Evolutionary conservation across 352 stramenopile genomes (phyloP).

Genomic region (Phytophthora quininea): DNA sequence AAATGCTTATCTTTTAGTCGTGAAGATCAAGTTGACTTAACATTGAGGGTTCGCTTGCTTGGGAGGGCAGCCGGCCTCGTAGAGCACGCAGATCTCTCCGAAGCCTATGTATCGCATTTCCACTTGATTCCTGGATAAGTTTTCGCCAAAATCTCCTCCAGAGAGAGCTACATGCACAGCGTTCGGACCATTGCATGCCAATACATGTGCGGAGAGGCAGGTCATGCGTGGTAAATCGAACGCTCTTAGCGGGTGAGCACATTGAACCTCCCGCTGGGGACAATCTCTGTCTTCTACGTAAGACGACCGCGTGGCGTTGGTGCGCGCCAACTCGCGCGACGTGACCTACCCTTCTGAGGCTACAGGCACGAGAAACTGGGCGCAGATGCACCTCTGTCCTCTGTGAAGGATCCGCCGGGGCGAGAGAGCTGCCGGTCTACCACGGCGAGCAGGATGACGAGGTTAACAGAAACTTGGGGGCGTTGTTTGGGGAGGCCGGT

Average conservation of each 20-base stretch:
- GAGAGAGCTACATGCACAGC: too few species aligned
- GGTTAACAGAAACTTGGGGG: background rate
- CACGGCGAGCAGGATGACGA: background rate
- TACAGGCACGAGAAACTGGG: background rate
- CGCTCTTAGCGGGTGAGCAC: background rate
- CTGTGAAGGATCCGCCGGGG: background rate
- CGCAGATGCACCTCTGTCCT: background rate
- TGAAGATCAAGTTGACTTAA: too few species aligned
- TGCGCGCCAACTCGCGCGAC: background rate
- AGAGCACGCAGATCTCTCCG: too few species aligned
- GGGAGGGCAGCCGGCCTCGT: too few species aligned
- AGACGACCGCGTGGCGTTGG: background rate
- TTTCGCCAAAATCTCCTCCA: too few species aligned
- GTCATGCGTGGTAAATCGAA: slow-evolving; percentile 13
- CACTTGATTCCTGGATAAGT: too few species aligned
- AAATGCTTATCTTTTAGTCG: too few species aligned
- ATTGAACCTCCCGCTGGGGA: slow-evolving; percentile 1
- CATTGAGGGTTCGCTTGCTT: too few species aligned
- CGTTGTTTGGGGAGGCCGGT: background rate
- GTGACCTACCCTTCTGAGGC: slow-evolving; percentile 1
- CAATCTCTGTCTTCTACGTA: background rate
- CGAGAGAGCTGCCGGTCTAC: background rate
- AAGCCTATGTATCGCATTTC: too few species aligned
- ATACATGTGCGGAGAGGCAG: slow-evolving; percentile 5
- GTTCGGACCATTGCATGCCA: background rate